These are phyloP conservation scores for Trypethelium eluteriae DNA, from an alignment of 495 filamentous ascomycete genomes.

Conservation along the genomic window DNA sequence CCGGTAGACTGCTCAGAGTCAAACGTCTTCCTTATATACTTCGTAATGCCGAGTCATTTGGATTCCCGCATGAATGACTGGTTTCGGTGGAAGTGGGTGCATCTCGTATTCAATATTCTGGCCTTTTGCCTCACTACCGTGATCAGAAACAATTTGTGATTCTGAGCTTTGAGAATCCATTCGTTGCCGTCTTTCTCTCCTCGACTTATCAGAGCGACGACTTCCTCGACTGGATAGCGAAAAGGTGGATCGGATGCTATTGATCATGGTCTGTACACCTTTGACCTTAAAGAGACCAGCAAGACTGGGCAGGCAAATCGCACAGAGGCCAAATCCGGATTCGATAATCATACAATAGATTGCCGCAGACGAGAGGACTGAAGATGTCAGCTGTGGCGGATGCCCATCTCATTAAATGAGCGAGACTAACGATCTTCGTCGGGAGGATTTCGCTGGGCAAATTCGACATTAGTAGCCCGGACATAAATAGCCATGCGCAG, in stretches of 20 bases:
- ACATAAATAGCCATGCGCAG: neutral
- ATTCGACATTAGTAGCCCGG: neutral
- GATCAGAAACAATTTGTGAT: neutral
- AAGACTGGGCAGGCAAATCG: constrained; percentile 6
- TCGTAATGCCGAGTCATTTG: neutral
- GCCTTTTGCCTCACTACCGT: neutral
- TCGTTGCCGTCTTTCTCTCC: neutral
- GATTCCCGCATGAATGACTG: neutral
- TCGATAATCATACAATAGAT: constrained; percentile 8
- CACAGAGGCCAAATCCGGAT: constrained; percentile 11
- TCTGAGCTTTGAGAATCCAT: neutral
- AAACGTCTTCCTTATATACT: neutral
- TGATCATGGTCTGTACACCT: constrained; percentile 2
- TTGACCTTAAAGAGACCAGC: constrained; percentile 9
- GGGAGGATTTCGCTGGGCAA: neutral
- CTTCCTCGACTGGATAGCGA: neutral
- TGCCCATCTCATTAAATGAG: neutral
- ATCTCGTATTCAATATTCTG: neutral
- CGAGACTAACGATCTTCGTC: neutral
- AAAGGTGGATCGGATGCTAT: neutral
- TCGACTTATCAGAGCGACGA: neutral
- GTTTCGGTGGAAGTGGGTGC: neutral
- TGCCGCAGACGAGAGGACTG: constrained; percentile 7
- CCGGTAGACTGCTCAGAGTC: neutral
- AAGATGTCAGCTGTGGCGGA: neutral